These are phyloP conservation scores for Trichoderma sp. DNA, from an alignment of 2,329 filamentous ascomycete genomes.

Conservation along the genomic window DNA sequence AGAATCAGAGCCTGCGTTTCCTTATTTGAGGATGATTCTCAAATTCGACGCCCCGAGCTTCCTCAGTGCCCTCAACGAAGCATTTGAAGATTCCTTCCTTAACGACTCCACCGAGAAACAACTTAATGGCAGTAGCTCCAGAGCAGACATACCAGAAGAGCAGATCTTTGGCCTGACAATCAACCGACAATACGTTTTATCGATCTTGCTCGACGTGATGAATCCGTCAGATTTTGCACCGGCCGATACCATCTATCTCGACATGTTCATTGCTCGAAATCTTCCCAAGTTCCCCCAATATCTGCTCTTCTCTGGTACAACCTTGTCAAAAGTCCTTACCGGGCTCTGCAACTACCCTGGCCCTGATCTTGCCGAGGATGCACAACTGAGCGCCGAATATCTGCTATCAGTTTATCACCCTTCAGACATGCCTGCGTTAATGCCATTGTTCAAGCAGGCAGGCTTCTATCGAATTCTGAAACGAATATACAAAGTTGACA, in stretches of 20 bases:
- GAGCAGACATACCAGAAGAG: conserved; percentile 59
- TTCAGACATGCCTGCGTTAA: conserved; percentile 71
- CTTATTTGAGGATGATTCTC: conserved; percentile 79
- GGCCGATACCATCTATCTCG: conserved; percentile 86
- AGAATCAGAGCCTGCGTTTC: conserved; percentile 70
- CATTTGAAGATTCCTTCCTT: conserved; percentile 90
- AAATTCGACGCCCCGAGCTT: conserved; percentile 90
- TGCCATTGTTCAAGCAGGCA: conserved; percentile 75
- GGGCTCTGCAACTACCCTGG: conserved; percentile 84
- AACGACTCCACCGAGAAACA: conserved; percentile 72
- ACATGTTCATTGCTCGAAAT: conserved; percentile 98
- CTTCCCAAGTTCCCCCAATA: conserved; percentile 96
- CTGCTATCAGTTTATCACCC: conserved; percentile 91
- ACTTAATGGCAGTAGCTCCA: conserved; percentile 47
- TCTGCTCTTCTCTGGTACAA: conserved; percentile 82
- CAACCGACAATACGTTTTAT: conserved; percentile 88
- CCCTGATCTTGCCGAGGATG: conserved; percentile 80
- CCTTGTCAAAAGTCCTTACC: conserved; percentile 74
- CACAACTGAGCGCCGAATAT: conserved; percentile 95
- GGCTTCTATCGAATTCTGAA: conserved; percentile 91
- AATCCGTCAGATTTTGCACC: conserved; percentile 69
- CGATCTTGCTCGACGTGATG: conserved; percentile 90
- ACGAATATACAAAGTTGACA: conserved; percentile 76
- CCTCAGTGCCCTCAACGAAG: conserved; percentile 92
- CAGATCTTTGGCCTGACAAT: conserved; percentile 69